Base-by-base conservation (phyloP, 257 asterid species). In the Solanum etuberosum region DNA sequence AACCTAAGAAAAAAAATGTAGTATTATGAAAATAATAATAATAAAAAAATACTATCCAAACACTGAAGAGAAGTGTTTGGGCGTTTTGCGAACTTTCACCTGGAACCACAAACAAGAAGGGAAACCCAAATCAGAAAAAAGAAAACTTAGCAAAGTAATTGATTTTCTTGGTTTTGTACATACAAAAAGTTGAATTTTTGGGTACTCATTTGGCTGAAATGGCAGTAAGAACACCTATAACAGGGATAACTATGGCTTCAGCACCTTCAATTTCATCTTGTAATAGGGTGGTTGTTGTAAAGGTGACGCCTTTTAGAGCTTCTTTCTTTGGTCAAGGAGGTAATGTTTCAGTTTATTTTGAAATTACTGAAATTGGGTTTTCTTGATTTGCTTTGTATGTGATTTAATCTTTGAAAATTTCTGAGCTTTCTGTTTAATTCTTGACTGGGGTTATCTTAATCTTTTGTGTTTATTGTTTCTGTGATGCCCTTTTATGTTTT, bases 271-370 rank as follows among this genome's bases (percentile, higher is more conserved):
- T 88, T 88, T 89, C 97, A 3, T 90, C 97, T 25, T 88, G 87
- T 89, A 92, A 88, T 86, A 86, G 91, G 63, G 90, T 90, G 84
- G 89, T 90, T 73, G 31, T 90, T 74, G 90, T 88, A 2, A 92
- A 88, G 88, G 87, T 93, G 6, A 90, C 31, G 42, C 88, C 91
- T 80, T 88, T 90, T 84, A 91, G 95, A 86, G 88, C 91, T 67
- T 91, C 94, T 31, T 93, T 94, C 87, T 92, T 92, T 57, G 98
- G 99, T 31, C 90, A 54, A 88, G 96, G 93, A 93, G 99, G 99
- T 96, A 91, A 73, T 73, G 46, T 73, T 73, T 87, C 73, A 43
- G 84, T 21, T 73, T 67, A 13, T 40, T 35, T 5, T 73, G 78
- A 84, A 32, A 72, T 85, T 31, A 63, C 57, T 48, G 42, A 57